Conservation (phyloP, 164 flowering plant genomes). For the Saururus chinensis region DNA sequence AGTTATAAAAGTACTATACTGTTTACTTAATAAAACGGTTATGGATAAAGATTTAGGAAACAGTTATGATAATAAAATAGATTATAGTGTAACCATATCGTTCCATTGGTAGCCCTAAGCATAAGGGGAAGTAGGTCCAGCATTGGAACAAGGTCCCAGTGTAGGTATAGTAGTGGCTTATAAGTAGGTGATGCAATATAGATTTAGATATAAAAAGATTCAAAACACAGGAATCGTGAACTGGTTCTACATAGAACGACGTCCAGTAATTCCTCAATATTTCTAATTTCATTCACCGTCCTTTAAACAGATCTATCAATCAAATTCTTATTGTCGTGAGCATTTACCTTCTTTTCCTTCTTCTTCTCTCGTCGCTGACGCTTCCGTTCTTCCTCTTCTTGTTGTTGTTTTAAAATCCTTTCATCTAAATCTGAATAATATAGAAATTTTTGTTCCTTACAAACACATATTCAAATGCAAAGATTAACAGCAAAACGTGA, state of each 20-base stretch:
- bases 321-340: neutral
- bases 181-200: too few relatives aligned
- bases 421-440: constrained; percentile 66
- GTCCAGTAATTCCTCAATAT: too few relatives aligned
- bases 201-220: neutral
- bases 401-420: constrained; percentile 71
- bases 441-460: neutral
- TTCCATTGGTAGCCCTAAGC: too few relatives aligned
- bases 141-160: neutral
- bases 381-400: constrained; percentile 91
- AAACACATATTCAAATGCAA: neutral
- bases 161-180: too few relatives aligned
- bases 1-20: too few relatives aligned
- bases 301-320: neutral
- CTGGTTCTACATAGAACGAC: neutral
- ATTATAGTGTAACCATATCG: too few relatives aligned
- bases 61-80: too few relatives aligned
- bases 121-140: too few relatives aligned
- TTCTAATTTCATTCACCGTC: too few relatives aligned
- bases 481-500: neutral
- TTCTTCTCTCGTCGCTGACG: constrained; percentile 78
- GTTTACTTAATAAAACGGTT: too few relatives aligned
- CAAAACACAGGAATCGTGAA: neutral
- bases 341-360: constrained; percentile 90
- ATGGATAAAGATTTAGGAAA: too few relatives aligned